These are phyloP conservation scores for Paraleonurus japonicus DNA, from an alignment of 257 asterid species.

Conservation along the genomic window DNA sequence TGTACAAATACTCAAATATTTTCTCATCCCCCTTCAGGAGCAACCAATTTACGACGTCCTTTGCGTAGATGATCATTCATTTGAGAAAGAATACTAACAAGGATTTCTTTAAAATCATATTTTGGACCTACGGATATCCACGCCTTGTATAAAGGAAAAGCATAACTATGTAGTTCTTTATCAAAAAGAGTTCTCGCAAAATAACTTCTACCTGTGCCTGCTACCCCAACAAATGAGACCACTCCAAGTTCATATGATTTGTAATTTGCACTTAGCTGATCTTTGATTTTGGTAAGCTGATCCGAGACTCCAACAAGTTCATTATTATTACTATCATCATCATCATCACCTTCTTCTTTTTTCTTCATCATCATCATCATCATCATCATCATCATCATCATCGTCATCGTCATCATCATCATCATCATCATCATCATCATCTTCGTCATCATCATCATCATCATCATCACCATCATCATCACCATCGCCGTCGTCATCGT, in stretches of 20 bases:
- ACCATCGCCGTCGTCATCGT: too few species aligned
- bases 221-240: neutral
- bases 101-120: neutral
- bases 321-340: neutral
- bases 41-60: too few species aligned
- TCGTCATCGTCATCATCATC: too few species aligned
- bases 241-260: neutral
- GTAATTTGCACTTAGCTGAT: neutral
- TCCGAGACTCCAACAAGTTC: slow-evolving; percentile 1
- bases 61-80: neutral
- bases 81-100: neutral
- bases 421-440: too few species aligned
- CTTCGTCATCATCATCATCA: too few species aligned
- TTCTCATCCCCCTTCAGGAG: neutral
- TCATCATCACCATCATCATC: too few species aligned
- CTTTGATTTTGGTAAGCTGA: neutral
- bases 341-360: neutral
- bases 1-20: neutral
- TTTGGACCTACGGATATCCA: neutral
- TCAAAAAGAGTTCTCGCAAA: too few species aligned
- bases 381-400: too few species aligned
- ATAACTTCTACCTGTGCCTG: neutral
- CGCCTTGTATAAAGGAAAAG: too few species aligned
- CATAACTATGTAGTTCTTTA: too few species aligned
- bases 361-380: too few species aligned